A percentile compares a stretch with the other conserved stretches of the same genome.
These are phyloP conservation scores for Amylocarpus encephaloides DNA, from an alignment of 2,329 filamentous ascomycete genomes.

Conservation along the genomic window DNA sequence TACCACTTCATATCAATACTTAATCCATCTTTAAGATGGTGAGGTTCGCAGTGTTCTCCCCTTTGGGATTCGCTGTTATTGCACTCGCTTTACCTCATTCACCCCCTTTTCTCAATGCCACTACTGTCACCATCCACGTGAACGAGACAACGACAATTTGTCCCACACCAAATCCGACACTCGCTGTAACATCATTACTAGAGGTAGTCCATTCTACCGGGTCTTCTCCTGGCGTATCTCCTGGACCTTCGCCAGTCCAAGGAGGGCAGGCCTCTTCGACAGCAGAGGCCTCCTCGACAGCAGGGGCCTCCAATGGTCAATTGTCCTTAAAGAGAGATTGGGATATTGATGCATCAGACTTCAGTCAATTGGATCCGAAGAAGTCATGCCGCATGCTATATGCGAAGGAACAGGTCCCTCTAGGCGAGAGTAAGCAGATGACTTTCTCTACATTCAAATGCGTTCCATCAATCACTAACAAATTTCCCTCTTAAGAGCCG, in stretches of 20 bases:
- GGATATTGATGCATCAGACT: neutral
- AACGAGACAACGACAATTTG: neutral
- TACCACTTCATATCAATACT: too few species aligned
- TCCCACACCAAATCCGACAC: neutral
- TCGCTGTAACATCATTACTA: too few species aligned
- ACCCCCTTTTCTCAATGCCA: too few species aligned
- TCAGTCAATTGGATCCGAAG: neutral
- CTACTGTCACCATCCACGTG: neutral
- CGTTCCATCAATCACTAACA: neutral
- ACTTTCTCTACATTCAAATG: neutral
- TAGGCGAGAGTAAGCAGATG: neutral
- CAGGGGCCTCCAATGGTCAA: neutral
- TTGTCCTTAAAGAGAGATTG: neutral
- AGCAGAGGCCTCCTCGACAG: neutral
- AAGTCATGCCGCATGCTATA: neutral
- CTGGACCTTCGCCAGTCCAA: neutral
- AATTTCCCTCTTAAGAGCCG: neutral
- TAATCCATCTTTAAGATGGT: too few species aligned
- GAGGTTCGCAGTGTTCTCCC: too few species aligned
- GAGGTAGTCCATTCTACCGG: neutral
- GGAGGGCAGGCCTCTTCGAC: too few species aligned
- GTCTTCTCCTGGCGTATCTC: neutral
- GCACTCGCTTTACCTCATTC: too few species aligned
- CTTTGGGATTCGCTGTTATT: too few species aligned
- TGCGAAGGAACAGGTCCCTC: neutral